These are phyloP conservation scores for Dysphania ambrosioides DNA, from an alignment of 148 eudicot species.

Conservation along the genomic window DNA sequence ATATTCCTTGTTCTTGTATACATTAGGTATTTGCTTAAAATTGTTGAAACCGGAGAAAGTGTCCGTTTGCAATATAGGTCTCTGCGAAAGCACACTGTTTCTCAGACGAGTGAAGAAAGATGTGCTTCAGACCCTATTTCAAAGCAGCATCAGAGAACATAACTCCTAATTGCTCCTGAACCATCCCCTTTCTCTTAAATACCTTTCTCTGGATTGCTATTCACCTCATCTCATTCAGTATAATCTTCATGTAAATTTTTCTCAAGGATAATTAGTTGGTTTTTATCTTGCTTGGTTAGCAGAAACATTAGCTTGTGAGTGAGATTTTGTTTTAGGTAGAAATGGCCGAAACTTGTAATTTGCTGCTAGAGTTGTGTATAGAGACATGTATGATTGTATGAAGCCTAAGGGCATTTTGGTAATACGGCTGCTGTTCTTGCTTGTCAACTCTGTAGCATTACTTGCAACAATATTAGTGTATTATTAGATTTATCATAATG, in stretches of 20 bases:
- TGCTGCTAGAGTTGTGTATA: constrained; percentile 15
- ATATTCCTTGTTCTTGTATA: neutral
- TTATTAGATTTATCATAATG: neutral
- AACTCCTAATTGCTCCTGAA: constrained; percentile 1
- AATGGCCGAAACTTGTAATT: constrained; percentile 1
- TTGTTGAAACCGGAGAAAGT: constrained; percentile 66
- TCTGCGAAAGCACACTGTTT: constrained; percentile 41
- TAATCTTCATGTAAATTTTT: constrained; percentile 7
- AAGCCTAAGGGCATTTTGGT: constrained; percentile 8
- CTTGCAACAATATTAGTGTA: neutral
- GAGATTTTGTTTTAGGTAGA: neutral
- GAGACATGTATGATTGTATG: constrained; percentile 21
- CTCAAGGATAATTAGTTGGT: neutral
- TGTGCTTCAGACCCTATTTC: constrained; percentile 34
- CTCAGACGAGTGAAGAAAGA: constrained; percentile 40
- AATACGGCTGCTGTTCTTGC: constrained; percentile 6
- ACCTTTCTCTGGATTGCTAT: neutral
- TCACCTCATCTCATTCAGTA: neutral
- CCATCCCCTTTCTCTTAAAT: neutral
- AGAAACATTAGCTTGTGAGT: neutral
- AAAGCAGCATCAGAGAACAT: constrained; percentile 38
- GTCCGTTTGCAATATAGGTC: constrained; percentile 84
- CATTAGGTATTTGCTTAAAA: constrained; percentile 69
- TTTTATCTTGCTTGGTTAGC: neutral
- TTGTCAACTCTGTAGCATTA: constrained; percentile 2